Evolutionary conservation across 495 filamentous ascomycete genomes (phyloP).

Genomic region (Hyphodiscus hymeniophilus): DNA sequence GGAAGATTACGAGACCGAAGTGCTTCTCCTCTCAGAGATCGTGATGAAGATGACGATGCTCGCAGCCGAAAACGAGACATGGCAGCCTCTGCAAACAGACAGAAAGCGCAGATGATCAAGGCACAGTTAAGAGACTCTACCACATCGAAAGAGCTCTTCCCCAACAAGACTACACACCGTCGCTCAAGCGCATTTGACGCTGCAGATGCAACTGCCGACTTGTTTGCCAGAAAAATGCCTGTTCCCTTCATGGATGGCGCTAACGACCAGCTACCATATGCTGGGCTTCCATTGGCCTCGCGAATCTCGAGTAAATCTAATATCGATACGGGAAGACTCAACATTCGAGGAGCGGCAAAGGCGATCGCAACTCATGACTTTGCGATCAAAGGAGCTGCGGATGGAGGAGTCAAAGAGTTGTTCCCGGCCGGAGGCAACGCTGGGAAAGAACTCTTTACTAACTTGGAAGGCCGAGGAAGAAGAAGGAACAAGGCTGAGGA

Average conservation of each 20-base stretch:
- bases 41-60: constrained; percentile 33
- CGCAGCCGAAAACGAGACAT: constrained; percentile 21
- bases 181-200: constrained; percentile 59
- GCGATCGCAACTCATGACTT: constrained; percentile 42
- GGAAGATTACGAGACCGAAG: constrained; percentile 54
- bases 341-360: constrained; percentile 53
- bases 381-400: constrained; percentile 52
- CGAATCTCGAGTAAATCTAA: constrained; percentile 28
- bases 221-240: constrained; percentile 45
- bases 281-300: constrained; percentile 25
- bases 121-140: constrained; percentile 10
- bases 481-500: constrained; percentile 46
- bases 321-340: constrained; percentile 32
- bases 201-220: constrained; percentile 51
- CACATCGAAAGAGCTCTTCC: constrained; percentile 59
- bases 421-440: constrained; percentile 61
- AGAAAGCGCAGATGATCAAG: constrained; percentile 37
- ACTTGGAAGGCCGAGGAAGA: constrained; percentile 36
- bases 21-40: constrained; percentile 63
- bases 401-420: constrained; percentile 52
- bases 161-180: constrained; percentile 51
- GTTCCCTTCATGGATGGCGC: constrained; percentile 43
- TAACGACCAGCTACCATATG: constrained; percentile 20
- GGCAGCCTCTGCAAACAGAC: constrained; percentile 31
- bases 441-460: constrained; percentile 63